phyloP scores from a whole-genome alignment of 768 basidiomycete genomes.

The Boletus pseudopeckii region DNA sequence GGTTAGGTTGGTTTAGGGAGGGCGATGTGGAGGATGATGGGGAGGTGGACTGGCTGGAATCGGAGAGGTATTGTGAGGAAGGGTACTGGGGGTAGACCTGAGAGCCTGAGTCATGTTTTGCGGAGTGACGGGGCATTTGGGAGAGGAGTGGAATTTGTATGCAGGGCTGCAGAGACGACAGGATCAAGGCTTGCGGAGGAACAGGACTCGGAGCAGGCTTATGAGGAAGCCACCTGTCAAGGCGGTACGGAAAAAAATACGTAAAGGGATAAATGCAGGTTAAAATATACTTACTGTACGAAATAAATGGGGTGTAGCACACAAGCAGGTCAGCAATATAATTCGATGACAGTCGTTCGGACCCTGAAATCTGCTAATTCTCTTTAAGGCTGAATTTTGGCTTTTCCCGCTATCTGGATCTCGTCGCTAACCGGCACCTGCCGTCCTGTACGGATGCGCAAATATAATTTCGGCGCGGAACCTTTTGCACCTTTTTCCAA shows the following conservation, averaged over 20 bases:
- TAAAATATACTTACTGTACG: constrained; percentile 17
- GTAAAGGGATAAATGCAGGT: constrained; percentile 23
- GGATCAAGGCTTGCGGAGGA: constrained; percentile 26
- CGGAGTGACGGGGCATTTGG: constrained; percentile 32
- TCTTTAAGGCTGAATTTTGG: constrained; percentile 31
- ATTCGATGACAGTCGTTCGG: constrained; percentile 28
- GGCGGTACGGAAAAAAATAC: constrained; percentile 36
- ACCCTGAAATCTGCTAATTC: constrained; percentile 33
- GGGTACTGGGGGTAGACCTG: constrained; percentile 22
- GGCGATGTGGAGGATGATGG: constrained; percentile 4
- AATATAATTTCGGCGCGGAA: constrained; percentile 32
- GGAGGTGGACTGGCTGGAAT: constrained; percentile 23
- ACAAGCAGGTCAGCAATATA: constrained; percentile 22
- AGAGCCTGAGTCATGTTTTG: constrained; percentile 23
- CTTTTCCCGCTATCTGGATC: constrained; percentile 34
- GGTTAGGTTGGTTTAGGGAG: background rate
- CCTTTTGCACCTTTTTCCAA: constrained; percentile 19
- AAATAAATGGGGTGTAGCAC: constrained; percentile 25
- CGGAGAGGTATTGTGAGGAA: constrained; percentile 25
- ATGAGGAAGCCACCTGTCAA: constrained; percentile 35
- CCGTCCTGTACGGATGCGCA: constrained; percentile 27
- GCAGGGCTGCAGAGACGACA: constrained; percentile 30
- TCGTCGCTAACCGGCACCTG: constrained; percentile 28
- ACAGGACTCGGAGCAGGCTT: constrained; percentile 25
- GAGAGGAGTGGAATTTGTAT: constrained; percentile 4